phyloP scores from a whole-genome alignment of 768 basidiomycete genomes.

The Agaricus blazei region DNA sequence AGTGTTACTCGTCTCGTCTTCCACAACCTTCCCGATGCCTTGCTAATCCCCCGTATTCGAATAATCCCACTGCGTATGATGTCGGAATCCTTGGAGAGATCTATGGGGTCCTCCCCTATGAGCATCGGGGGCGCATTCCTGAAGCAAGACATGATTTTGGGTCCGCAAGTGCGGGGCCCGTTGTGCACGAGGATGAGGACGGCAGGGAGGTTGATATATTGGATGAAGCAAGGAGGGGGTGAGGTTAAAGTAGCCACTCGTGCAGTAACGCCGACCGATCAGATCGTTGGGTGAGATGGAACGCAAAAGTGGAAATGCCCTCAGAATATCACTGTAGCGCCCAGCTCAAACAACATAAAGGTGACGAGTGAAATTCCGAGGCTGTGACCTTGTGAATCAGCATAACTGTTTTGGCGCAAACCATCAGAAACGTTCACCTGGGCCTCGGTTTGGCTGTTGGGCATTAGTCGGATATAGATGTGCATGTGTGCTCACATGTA shows the following conservation, averaged over 20 bases:
- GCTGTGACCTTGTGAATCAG: constrained; percentile 10
- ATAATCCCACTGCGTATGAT: constrained; percentile 3
- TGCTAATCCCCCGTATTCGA: constrained; percentile 2
- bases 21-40: constrained; percentile 8
- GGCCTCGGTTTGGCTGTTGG: constrained; percentile 7
- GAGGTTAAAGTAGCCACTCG: constrained; percentile 10
- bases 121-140: constrained; percentile 7
- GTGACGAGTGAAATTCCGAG: constrained; percentile 4
- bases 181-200: constrained; percentile 1
- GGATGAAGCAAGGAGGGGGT: constrained; percentile 7
- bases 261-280: constrained; percentile 6
- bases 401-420: constrained; percentile 2
- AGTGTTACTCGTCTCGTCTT: constrained; percentile 6
- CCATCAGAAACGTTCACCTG: constrained; percentile 7
- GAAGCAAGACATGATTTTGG: constrained; percentile 6
- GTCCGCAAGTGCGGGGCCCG: constrained; percentile 10
- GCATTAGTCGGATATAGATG: constrained; percentile 4
- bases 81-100: constrained; percentile 8
- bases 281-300: constrained; percentile 10
- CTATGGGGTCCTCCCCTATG: constrained; percentile 8
- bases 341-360: constrained; percentile 5
- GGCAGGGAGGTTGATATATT: constrained; percentile 9
- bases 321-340: background rate
- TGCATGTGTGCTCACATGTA: constrained; percentile 3
- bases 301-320: background rate